A percentile compares a stretch with the other conserved stretches of the same genome.
Conservation (phyloP, 306 rosid genomes). For the Oxytropis ochrocephala region DNA sequence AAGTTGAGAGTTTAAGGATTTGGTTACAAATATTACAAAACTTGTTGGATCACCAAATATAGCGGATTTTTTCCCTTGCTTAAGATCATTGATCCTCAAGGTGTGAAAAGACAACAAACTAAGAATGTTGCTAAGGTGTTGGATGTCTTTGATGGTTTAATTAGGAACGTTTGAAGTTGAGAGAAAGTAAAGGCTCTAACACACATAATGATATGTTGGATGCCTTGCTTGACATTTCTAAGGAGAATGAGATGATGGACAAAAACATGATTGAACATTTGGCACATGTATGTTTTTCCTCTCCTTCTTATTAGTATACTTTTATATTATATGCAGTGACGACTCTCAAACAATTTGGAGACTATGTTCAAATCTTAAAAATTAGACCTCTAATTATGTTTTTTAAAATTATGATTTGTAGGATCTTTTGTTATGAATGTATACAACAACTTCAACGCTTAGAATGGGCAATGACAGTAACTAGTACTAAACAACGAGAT, state of each 20-base stretch:
- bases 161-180: conserved; percentile 11
- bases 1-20: conserved; percentile 8
- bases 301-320: neutral
- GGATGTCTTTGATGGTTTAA: neutral
- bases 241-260: conserved; percentile 25
- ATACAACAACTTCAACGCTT: conserved; percentile 28
- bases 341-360: too few relatives aligned
- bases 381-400: too few relatives aligned
- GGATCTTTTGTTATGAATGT: conserved; percentile 37
- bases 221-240: conserved; percentile 19
- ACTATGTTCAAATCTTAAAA: too few relatives aligned
- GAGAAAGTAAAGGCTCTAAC: neutral
- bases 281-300: conserved; percentile 9
- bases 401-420: neutral
- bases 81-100: conserved; percentile 27
- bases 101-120: conserved; percentile 7
- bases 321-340: too few relatives aligned
- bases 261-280: neutral
- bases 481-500: conserved; percentile 27
- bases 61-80: conserved; percentile 31
- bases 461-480: conserved; percentile 51
- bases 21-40: conserved; percentile 12
- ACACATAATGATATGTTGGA: conserved; percentile 24
- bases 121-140: neutral
- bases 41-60: conserved; percentile 34